Conservation (phyloP, 176 grass and related monocot genomes). For the Zizania latifolia region DNA sequence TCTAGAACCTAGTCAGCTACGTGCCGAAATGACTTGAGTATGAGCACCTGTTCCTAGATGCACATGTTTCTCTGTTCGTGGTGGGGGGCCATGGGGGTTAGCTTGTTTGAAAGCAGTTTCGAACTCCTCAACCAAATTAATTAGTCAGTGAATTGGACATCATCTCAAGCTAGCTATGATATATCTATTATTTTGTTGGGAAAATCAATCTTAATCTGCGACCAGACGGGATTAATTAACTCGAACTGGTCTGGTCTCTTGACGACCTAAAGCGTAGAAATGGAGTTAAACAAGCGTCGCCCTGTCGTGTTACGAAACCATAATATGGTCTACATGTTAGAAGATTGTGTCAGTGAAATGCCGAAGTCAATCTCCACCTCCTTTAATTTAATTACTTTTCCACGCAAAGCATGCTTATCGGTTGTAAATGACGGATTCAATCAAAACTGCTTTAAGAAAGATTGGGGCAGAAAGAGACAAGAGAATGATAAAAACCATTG, state of each 20-base stretch:
- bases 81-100: neutral
- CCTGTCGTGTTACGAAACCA: conserved; percentile 3
- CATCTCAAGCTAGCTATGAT: neutral
- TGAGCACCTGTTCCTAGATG: neutral
- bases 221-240: neutral
- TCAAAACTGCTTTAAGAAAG: neutral
- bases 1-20: neutral
- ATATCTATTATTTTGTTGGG: neutral
- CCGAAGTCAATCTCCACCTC: neutral
- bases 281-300: neutral
- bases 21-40: too few species aligned
- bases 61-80: neutral
- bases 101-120: neutral
- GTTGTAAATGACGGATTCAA: neutral
- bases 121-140: neutral
- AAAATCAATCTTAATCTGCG: neutral
- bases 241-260: neutral
- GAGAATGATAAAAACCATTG: neutral
- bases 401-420: conserved; percentile 14
- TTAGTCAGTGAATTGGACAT: neutral
- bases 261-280: conserved; percentile 25
- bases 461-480: neutral
- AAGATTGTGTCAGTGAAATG: neutral
- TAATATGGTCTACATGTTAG: neutral
- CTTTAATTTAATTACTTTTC: neutral